phyloP scores from a whole-genome alignment of 768 basidiomycete species.

The Sarcodon aspratus region DNA sequence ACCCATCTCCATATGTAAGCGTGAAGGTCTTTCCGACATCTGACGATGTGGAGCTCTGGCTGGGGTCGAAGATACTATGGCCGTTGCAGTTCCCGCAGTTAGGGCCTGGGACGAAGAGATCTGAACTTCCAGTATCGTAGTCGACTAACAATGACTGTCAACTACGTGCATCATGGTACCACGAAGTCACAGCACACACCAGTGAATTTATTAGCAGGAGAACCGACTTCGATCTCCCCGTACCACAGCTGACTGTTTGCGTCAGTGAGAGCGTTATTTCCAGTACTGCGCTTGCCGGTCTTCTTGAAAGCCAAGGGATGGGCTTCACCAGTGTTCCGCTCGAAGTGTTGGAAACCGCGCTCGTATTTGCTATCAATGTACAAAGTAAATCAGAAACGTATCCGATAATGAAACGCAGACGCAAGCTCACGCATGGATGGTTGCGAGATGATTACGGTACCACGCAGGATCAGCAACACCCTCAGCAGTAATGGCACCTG shows the following conservation, averaged over 20 bases:
- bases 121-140: constrained; percentile 41
- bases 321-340: constrained; percentile 29
- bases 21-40: constrained; percentile 7
- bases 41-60: constrained; percentile 24
- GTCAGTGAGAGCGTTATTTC: constrained; percentile 21
- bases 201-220: constrained; percentile 29
- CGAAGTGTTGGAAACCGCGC: constrained; percentile 28
- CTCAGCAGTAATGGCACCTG: constrained; percentile 10
- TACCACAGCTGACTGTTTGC: constrained; percentile 28
- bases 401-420: background rate
- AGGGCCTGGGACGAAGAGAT: constrained; percentile 33
- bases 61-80: constrained; percentile 26
- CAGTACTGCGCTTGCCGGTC: constrained; percentile 17
- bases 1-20: constrained; percentile 7
- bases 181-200: constrained; percentile 18
- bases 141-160: constrained; percentile 22
- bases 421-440: constrained; percentile 10
- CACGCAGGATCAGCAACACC: constrained; percentile 15
- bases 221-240: constrained; percentile 34
- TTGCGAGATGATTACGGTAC: constrained; percentile 14
- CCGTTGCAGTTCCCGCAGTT: constrained; percentile 26
- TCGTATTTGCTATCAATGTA: constrained; percentile 26
- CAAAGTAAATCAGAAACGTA: background rate
- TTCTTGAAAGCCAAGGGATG: constrained; percentile 21
- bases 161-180: background rate